Evolutionary conservation across 768 basidiomycete species (phyloP).

Genomic region (Boletus rex-veris): DNA sequence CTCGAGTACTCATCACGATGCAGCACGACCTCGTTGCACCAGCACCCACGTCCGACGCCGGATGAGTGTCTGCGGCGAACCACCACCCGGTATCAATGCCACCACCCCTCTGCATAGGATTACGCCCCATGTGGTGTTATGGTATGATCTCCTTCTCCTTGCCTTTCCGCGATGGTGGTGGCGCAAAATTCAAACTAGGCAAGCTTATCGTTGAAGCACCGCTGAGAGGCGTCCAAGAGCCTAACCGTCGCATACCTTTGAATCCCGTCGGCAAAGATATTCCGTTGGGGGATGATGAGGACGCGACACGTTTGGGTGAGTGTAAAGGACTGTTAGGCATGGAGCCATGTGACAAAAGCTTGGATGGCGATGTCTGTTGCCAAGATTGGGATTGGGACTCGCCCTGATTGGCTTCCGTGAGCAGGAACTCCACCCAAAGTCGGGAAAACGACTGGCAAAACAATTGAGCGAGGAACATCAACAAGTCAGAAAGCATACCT

Average conservation of each 20-base stretch:
- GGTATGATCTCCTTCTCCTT: conserved; percentile 40
- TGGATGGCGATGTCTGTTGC: conserved; percentile 17
- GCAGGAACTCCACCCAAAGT: conserved; percentile 95
- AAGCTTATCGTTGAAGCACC: conserved; percentile 34
- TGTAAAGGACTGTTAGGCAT: conserved; percentile 37
- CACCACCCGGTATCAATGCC: conserved; percentile 1
- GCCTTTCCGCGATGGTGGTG: conserved; percentile 44
- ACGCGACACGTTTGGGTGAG: conserved; percentile 15
- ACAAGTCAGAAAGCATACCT: conserved; percentile 41
- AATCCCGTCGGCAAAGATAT: conserved; percentile 21
- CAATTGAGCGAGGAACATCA: conserved; percentile 1
- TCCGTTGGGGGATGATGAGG: conserved; percentile 4
- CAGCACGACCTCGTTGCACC: conserved; percentile 1
- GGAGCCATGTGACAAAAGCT: conserved; percentile 33
- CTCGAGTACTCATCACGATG: conserved; percentile 2
- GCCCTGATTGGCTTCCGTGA: conserved; percentile 75
- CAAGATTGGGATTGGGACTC: conserved; percentile 19
- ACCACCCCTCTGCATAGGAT: neutral
- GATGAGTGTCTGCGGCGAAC: neutral
- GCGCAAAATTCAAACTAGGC: conserved; percentile 35
- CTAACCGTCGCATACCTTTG: conserved; percentile 35
- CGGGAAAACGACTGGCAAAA: conserved; percentile 83
- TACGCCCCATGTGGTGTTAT: conserved; percentile 1
- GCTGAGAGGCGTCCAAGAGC: conserved; percentile 35
- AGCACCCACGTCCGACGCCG: conserved; percentile 3